These are phyloP conservation scores for Alternaria ethzedia DNA, from an alignment of 2,329 filamentous ascomycete genomes.

Conservation along the genomic window DNA sequence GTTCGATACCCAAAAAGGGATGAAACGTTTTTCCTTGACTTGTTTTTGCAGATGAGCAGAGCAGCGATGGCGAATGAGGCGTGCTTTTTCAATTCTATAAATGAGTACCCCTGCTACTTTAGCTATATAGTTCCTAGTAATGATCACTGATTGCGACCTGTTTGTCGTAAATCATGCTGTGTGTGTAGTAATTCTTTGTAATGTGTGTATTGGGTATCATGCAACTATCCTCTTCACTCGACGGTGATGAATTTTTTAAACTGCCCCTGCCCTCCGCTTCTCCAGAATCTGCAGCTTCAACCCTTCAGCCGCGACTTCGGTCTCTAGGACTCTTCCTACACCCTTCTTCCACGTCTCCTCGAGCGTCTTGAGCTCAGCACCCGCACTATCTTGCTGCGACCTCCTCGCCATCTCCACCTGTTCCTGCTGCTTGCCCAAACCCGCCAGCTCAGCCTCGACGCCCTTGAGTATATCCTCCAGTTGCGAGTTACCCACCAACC, in stretches of 20 bases:
- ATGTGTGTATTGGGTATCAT: conserved; percentile 12
- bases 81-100: background rate
- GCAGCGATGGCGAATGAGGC: background rate
- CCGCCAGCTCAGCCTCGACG: conserved; percentile 77
- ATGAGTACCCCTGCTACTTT: background rate
- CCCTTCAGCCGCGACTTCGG: conserved; percentile 80
- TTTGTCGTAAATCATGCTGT: too few relatives aligned
- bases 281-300: conserved; percentile 56
- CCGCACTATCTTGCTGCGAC: conserved; percentile 71
- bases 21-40: background rate
- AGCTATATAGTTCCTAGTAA: background rate
- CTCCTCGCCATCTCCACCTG: conserved; percentile 73
- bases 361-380: conserved; percentile 73
- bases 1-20: conserved; percentile 1
- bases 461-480: conserved; percentile 73
- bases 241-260: conserved; percentile 19
- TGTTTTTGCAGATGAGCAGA: background rate
- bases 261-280: conserved; percentile 41
- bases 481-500: conserved; percentile 84
- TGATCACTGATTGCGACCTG: background rate
- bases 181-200: too few relatives aligned
- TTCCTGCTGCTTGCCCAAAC: conserved; percentile 72
- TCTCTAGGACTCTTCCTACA: conserved; percentile 81
- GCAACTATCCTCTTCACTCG: background rate
- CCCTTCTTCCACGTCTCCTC: conserved; percentile 82